phyloP scores from a whole-genome alignment of 805 yeast genomes.

The Saccharomycopsis sp. region DNA sequence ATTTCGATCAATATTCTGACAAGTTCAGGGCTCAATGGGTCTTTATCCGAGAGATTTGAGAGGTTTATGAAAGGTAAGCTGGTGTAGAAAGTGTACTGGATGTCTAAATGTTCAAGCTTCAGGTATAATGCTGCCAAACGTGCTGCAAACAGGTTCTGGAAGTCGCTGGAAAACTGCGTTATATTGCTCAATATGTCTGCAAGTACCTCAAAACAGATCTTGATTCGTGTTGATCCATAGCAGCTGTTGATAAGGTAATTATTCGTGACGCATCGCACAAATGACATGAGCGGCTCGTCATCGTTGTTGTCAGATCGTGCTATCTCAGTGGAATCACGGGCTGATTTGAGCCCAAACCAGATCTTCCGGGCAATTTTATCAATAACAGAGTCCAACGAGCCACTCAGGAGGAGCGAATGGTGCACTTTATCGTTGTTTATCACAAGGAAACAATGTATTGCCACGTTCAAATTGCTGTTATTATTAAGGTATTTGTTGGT shows the following conservation, averaged over 20 bases:
- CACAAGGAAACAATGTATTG: slow-evolving; percentile 1
- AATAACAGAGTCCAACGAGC: slow-evolving; percentile 8
- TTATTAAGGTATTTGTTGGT: background rate
- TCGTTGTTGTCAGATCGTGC: background rate
- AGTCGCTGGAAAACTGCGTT: background rate
- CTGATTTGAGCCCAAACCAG: slow-evolving; percentile 6
- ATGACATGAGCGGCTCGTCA: background rate
- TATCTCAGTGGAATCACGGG: background rate
- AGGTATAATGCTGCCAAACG: slow-evolving; percentile 4
- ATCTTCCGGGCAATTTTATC: slow-evolving; percentile 12
- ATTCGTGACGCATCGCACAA: slow-evolving; percentile 1
- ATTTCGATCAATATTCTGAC: background rate
- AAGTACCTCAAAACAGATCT: slow-evolving; percentile 8
- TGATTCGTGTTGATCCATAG: background rate
- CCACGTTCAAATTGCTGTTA: background rate
- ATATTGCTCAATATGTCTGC: slow-evolving; percentile 5
- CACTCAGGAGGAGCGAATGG: slow-evolving; percentile 1
- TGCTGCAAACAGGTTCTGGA: slow-evolving; percentile 8
- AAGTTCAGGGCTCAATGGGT: background rate
- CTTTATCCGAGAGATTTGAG: background rate
- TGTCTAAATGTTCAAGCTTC: background rate
- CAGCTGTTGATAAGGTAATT: slow-evolving; percentile 1
- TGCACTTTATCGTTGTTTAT: background rate
- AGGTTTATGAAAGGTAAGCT: slow-evolving; percentile 3
- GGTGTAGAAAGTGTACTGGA: background rate